Base-by-base conservation (phyloP, 495 filamentous ascomycete genomes). In the Podospora comata region DNA sequence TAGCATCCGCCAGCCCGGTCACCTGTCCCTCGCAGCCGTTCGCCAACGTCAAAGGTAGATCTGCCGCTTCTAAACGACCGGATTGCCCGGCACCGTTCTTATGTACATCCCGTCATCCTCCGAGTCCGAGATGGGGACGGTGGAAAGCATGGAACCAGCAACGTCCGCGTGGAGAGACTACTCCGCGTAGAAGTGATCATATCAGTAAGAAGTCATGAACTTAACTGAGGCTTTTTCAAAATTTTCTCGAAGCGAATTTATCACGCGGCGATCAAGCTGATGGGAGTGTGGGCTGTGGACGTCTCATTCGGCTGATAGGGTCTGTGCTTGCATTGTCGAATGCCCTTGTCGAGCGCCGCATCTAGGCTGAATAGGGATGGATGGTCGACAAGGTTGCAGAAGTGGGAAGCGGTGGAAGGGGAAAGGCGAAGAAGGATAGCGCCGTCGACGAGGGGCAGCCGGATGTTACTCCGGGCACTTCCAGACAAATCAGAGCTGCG, bases 261-360 rank as follows among this genome's bases (percentile, higher is more conserved):
- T 34, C 27, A 62, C 6, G 60, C 60, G 60, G 34, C 60, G 60
- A 62, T 60, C 58, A 60, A 20, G 20, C 54, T 56, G 15, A 20
- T 56, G 15, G 16, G 54, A 56, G 9, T 20, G 15, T 62, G 20
- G 32, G 13, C 32, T 39, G 20, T 28, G 28, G 27, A 16, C 30
- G 20, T 62, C 20, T 62, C 60, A 34, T 39, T 23, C 34, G 61
- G 34, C n/a, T 63, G 61, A 63, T 63, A 63, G 30, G 61, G 61
- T 48, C 61, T 63, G 61, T 63, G 61, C 61, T 63, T 62, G 61
- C 28, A 63, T 63, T 63, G 28, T 32, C 15, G 48, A 44, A 39
- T 16, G 34, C 61, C 32, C 61, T 32, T 63, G 61, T 63, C 61
- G 32, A 9, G 55, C 55, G 18, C 55, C 19, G 55, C 55, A 20